phyloP scores from a whole-genome alignment of 148 eudicot species.

The Drosera capensis region DNA sequence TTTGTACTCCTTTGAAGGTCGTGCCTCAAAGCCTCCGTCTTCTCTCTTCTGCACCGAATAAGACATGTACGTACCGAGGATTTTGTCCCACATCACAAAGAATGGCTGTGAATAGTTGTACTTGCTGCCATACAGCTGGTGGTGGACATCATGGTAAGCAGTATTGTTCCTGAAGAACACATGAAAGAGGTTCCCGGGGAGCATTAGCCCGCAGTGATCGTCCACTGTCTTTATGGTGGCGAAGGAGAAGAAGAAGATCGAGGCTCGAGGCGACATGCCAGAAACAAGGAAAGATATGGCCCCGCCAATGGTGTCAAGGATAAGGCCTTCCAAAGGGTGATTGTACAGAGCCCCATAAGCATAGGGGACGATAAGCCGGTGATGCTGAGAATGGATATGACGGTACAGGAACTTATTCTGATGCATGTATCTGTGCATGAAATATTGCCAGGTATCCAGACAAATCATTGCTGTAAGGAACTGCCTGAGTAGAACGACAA shows the following conservation, averaged over 20 bases:
- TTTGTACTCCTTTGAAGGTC: slow-evolving; percentile 50
- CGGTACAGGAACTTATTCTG: slow-evolving; percentile 58
- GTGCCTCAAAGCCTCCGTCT: slow-evolving; percentile 71
- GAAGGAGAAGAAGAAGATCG: slow-evolving; percentile 67
- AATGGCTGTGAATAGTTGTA: slow-evolving; percentile 83
- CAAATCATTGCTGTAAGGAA: slow-evolving; percentile 57
- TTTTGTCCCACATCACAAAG: slow-evolving; percentile 66
- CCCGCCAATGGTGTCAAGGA: slow-evolving; percentile 58
- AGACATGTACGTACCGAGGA: slow-evolving; percentile 90
- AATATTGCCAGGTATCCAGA: slow-evolving; percentile 85
- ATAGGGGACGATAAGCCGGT: slow-evolving; percentile 68
- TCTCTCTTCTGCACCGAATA: slow-evolving; percentile 53
- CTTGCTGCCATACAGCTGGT: slow-evolving; percentile 79
- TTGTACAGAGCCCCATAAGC: slow-evolving; percentile 72
- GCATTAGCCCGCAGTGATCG: slow-evolving; percentile 86
- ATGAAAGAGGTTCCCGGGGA: slow-evolving; percentile 80
- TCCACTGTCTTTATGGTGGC: slow-evolving; percentile 81
- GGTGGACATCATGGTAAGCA: slow-evolving; percentile 89
- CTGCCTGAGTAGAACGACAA: slow-evolving; percentile 34
- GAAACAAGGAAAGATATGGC: slow-evolving; percentile 48
- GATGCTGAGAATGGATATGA: slow-evolving; percentile 75
- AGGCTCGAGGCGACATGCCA: slow-evolving; percentile 65
- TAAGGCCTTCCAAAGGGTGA: slow-evolving; percentile 58
- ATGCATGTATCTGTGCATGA: slow-evolving; percentile 86
- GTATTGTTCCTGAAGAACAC: slow-evolving; percentile 55